Conservation (phyloP, 179 eudicot genomes). For the Carnegiea gigantea region DNA sequence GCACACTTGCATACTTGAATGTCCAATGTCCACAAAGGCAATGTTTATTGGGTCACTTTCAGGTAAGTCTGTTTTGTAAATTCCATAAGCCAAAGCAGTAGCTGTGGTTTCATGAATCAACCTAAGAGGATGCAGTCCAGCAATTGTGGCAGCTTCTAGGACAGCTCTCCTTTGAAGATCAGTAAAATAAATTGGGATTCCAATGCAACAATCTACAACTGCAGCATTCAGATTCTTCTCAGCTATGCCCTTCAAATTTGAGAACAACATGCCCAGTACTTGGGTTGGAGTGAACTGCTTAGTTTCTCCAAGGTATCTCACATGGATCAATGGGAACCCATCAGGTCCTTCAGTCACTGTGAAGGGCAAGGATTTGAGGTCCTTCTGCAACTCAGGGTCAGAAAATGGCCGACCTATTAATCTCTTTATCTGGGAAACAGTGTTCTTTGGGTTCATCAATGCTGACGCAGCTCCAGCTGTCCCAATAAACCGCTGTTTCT, state of each 20-base stretch:
- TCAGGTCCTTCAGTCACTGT: constrained; percentile 79
- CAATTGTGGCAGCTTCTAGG: constrained; percentile 84
- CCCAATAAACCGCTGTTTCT: constrained; percentile 85
- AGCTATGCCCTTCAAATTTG: constrained; percentile 78
- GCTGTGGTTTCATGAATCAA: constrained; percentile 93
- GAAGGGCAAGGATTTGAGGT: constrained; percentile 70
- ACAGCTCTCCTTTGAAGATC: constrained; percentile 94
- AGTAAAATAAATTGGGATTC: constrained; percentile 89
- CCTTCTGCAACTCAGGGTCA: constrained; percentile 84
- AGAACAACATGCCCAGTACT: constrained; percentile 77
- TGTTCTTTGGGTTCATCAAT: constrained; percentile 90
- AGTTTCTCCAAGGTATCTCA: constrained; percentile 64
- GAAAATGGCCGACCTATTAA: constrained; percentile 71
- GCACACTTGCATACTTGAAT: constrained; percentile 91
- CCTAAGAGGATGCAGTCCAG: constrained; percentile 76
- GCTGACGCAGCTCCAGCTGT: constrained; percentile 92
- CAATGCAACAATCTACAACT: constrained; percentile 90
- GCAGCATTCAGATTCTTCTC: constrained; percentile 84
- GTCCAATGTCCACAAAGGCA: constrained; percentile 91
- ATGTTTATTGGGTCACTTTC: constrained; percentile 76
- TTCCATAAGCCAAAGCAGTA: constrained; percentile 92
- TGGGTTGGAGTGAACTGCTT: constrained; percentile 78
- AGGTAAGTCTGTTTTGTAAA: constrained; percentile 91
- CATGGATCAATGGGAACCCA: constrained; percentile 85
- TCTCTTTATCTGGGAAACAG: constrained; percentile 84